Percentiles rank a stretch among this genome's conserved stretches.
Conservation (phyloP, 345 rosid species). For the Linum tenue region DNA sequence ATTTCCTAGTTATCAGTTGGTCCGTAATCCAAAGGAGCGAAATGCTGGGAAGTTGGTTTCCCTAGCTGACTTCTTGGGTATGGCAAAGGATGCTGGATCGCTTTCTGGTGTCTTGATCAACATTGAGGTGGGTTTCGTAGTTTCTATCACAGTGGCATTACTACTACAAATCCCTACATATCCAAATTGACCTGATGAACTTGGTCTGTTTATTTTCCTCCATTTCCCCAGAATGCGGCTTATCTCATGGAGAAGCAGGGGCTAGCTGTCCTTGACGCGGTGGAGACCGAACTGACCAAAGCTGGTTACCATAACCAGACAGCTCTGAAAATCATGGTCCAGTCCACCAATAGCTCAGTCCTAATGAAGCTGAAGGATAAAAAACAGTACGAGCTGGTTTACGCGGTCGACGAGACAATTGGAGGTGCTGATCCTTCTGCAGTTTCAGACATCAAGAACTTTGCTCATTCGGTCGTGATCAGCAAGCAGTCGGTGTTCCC, state of each 20-base stretch:
- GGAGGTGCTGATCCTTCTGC: constrained; percentile 3
- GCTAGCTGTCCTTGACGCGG: constrained; percentile 41
- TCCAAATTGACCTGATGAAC: neutral
- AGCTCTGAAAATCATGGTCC: constrained; percentile 5
- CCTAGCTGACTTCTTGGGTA: neutral
- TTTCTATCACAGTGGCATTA: neutral
- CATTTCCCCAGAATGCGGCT: constrained; percentile 53
- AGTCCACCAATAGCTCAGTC: constrained; percentile 8
- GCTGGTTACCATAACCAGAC: constrained; percentile 51
- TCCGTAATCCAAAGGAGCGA: neutral
- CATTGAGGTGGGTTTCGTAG: neutral
- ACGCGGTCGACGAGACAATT: constrained; percentile 1
- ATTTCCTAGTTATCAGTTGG: neutral
- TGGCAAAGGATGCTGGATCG: constrained; percentile 3
- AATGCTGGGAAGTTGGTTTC: neutral
- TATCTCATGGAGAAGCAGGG: constrained; percentile 54
- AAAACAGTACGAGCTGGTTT: neutral
- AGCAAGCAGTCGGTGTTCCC: constrained; percentile 3
- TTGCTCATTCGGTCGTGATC: constrained; percentile 6
- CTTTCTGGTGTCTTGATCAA: constrained; percentile 1
- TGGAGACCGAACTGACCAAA: constrained; percentile 42
- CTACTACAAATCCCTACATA: neutral
- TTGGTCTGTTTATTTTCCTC: neutral
- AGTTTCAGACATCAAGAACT: neutral
- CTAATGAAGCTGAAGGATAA: constrained; percentile 4